Base-by-base conservation (phyloP, 108 stramenopile species). In the Nitzschia putrida region DNA sequence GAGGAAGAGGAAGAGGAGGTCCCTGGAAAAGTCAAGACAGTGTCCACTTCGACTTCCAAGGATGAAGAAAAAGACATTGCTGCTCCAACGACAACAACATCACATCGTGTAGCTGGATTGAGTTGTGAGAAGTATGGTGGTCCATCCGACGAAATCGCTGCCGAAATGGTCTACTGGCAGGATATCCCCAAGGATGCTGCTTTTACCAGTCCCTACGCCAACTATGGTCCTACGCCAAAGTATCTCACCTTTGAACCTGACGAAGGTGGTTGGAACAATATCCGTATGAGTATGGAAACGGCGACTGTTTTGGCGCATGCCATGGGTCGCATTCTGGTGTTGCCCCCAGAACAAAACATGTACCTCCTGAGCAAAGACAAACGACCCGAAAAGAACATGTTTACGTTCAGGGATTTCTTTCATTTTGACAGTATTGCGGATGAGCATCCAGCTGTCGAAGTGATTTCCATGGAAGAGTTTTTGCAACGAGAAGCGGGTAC, bases 231-330 rank as follows among this genome's bases (percentile, higher is more conserved):
- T 37, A 52, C 51, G 1, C 75, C 65, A 26, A 68, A 76, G 47
- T 97, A 93, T 71, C 67, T 97, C 0, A 95, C 97, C 34, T 95
- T 96, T 56, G 95, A 97, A 77, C 83, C 85, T 13, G 89, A 93
- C 77, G 81, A 85, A 40, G 97, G 97, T 20, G 97, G 97, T 5
- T 98, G 88, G 77, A 98, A 98, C 82, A 98, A 98, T 82, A 90
- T 96, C 47, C 94, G 97, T 39, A 96, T 98, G 95, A 66, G 81
- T 42, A 79, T 96, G 83, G 97, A 98, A 86, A 94, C 94, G 9
- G 89, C 91, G 6, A 69, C 61, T 7, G 82, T 85, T 13, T 66
- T 97, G 72, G 95, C 97, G 0, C 81, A 86, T 73, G 92, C 91
- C 20, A 98, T 91, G 83, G 94, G 93, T 18, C 73, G 97, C 2